A percentile compares a stretch with the other conserved stretches of the same genome.
phyloP scores from a whole-genome alignment of 2,329 filamentous ascomycete genomes.

The Fusarium odoratissimum region DNA sequence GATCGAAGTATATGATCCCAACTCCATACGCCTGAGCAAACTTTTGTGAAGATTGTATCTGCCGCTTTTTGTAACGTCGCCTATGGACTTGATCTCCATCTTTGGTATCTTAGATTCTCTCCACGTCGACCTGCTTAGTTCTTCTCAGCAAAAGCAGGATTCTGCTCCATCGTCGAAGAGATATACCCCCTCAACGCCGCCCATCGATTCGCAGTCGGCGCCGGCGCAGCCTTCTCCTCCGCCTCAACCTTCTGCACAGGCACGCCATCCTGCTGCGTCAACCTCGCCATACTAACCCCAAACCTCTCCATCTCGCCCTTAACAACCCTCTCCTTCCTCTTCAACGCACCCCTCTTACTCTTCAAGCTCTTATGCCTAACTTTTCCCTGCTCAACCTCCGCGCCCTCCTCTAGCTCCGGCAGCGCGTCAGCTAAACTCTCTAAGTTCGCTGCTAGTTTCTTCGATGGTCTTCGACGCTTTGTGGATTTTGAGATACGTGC shows the following conservation, averaged over 20 bases:
- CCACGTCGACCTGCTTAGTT: slow-evolving; percentile 14
- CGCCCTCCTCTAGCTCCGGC: slow-evolving; percentile 68
- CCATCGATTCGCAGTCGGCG: slow-evolving; percentile 73
- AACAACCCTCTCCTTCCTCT: slow-evolving; percentile 84
- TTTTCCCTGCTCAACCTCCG: slow-evolving; percentile 64
- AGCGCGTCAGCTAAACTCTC: slow-evolving; percentile 83
- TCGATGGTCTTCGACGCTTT: slow-evolving; percentile 68
- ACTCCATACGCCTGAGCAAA: slow-evolving; percentile 38
- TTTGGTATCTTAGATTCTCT: slow-evolving; percentile 6
- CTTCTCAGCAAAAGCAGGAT: slow-evolving; percentile 72
- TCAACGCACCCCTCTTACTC: slow-evolving; percentile 81
- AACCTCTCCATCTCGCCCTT: slow-evolving; percentile 86
- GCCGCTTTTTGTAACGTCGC: neutral
- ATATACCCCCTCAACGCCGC: slow-evolving; percentile 86
- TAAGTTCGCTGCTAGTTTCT: slow-evolving; percentile 82
- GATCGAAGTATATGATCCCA: neutral
- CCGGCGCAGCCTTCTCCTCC: slow-evolving; percentile 31
- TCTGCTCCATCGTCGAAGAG: slow-evolving; percentile 88
- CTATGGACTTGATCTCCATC: neutral
- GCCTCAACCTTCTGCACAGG: slow-evolving; percentile 18
- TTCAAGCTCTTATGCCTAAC: slow-evolving; percentile 80
- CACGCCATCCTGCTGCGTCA: slow-evolving; percentile 58
- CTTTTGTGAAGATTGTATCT: neutral
- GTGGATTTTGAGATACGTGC: slow-evolving; percentile 39
- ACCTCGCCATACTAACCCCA: slow-evolving; percentile 81